Percentiles rank a stretch among this genome's conserved stretches.
Conservation (phyloP, 2,329 filamentous ascomycete genomes). For the Massarina eburnea region DNA sequence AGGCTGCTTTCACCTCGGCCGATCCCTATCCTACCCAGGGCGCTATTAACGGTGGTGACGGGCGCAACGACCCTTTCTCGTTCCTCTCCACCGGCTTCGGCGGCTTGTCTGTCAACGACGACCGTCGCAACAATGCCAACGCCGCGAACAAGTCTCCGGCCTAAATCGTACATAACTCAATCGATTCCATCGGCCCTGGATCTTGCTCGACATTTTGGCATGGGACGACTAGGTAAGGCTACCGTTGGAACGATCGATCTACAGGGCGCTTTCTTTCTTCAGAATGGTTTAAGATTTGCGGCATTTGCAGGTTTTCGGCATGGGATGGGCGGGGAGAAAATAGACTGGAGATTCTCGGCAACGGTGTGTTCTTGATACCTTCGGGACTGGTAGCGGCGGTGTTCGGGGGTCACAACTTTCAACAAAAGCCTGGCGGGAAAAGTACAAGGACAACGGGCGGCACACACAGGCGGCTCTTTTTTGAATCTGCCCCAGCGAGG, state of each 20-base stretch:
- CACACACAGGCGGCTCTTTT: slow-evolving; percentile 22
- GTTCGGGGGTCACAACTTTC: slow-evolving; percentile 32
- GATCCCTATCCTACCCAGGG: slow-evolving; percentile 79
- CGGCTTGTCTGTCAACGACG: slow-evolving; percentile 68
- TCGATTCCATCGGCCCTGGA: slow-evolving; percentile 35
- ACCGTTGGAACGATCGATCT: slow-evolving; percentile 39
- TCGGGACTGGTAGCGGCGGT: slow-evolving; percentile 28
- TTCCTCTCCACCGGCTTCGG: slow-evolving; percentile 76
- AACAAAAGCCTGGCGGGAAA: slow-evolving; percentile 37
- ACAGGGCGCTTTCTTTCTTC: slow-evolving; percentile 31
- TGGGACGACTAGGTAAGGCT: slow-evolving; percentile 36
- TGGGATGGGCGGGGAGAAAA: slow-evolving; percentile 36
- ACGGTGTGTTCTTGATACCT: slow-evolving; percentile 46
- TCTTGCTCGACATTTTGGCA: slow-evolving; percentile 39
- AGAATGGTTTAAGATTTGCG: slow-evolving; percentile 41
- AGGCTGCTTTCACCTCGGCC: slow-evolving; percentile 90
- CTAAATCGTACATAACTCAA: slow-evolving; percentile 39
- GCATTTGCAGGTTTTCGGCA: slow-evolving; percentile 42
- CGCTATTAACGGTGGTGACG: slow-evolving; percentile 64
- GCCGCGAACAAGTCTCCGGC: slow-evolving; percentile 44
- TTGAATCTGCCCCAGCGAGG: slow-evolving; percentile 17
- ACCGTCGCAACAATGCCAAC: slow-evolving; percentile 49
- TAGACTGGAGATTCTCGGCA: slow-evolving; percentile 41
- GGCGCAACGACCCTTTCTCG: slow-evolving; percentile 74
- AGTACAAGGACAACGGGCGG: slow-evolving; percentile 28